These are phyloP conservation scores for Claviceps humidiphila DNA, from an alignment of 2,329 filamentous ascomycete species.

Conservation along the genomic window DNA sequence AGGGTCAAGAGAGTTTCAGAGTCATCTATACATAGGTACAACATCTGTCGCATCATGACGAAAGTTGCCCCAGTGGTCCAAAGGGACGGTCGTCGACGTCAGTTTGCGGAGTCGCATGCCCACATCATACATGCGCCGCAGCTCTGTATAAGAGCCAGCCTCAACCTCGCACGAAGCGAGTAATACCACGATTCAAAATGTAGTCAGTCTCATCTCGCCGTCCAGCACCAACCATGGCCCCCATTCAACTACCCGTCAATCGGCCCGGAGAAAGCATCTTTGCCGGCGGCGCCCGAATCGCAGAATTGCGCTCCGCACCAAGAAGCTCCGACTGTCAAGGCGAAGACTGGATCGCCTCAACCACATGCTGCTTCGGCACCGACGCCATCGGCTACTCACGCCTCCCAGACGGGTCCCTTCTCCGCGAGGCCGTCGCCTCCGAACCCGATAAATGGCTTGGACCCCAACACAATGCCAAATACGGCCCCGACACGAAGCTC, in stretches of 20 bases:
- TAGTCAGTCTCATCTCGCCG: too few relatives aligned
- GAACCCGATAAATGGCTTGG: slow-evolving; percentile 11
- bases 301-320: slow-evolving; percentile 6
- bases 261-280: slow-evolving; percentile 9
- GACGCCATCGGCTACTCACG: slow-evolving; percentile 6
- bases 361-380: slow-evolving; percentile 10
- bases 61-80: background rate
- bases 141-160: too few relatives aligned
- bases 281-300: slow-evolving; percentile 8
- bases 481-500: slow-evolving; percentile 10
- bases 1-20: too few relatives aligned
- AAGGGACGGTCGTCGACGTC: background rate
- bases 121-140: background rate
- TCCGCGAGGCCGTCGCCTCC: slow-evolving; percentile 7
- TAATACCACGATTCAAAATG: too few relatives aligned
- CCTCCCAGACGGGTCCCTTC: slow-evolving; percentile 8
- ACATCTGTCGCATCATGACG: too few relatives aligned
- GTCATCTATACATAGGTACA: too few relatives aligned
- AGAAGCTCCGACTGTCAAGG: slow-evolving; percentile 4
- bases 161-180: too few relatives aligned
- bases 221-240: slow-evolving; percentile 4
- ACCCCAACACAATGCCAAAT: slow-evolving; percentile 6
- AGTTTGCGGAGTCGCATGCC: background rate
- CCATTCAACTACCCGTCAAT: slow-evolving; percentile 9
- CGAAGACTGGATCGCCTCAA: slow-evolving; percentile 12